Conservation (phyloP, 176 grass and related monocot species). For the Eragrostis nindensis region DNA sequence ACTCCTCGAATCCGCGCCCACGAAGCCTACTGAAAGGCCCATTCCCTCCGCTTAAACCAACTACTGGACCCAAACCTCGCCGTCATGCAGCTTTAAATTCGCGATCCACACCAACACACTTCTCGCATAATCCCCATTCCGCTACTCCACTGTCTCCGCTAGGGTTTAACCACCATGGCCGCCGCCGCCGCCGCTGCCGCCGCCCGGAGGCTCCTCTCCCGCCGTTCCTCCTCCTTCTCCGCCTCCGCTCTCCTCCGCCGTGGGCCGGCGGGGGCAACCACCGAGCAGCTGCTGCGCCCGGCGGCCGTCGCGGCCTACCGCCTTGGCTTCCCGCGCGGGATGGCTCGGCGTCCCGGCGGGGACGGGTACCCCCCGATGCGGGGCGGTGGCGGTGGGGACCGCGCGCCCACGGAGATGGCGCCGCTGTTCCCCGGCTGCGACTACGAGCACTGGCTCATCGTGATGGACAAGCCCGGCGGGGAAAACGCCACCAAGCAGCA, state of each 20-base stretch:
- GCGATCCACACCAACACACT: not conserved
- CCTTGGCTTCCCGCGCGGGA: conserved; percentile 50
- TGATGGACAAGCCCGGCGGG: conserved; percentile 79
- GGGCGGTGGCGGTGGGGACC: conserved; percentile 40
- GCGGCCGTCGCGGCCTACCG: conserved; percentile 34
- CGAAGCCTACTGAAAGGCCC: not conserved
- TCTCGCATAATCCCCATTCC: conserved; percentile 12
- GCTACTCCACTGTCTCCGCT: not conserved
- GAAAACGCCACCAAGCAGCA: conserved; percentile 72
- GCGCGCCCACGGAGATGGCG: conserved; percentile 59
- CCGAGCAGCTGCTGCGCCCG: conserved; percentile 45
- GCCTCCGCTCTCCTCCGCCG: conserved; percentile 38
- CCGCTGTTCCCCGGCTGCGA: conserved; percentile 81
- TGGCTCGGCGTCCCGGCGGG: conserved; percentile 52
- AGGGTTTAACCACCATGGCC: conserved; percentile 54
- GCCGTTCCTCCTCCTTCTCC: conserved; percentile 34
- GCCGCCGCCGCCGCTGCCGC: conserved; percentile 48
- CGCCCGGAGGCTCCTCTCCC: conserved; percentile 60
- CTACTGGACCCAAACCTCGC: conserved; percentile 7
- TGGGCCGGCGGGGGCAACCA: not conserved
- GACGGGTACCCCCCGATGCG: conserved; percentile 40
- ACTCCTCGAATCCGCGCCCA: not conserved
- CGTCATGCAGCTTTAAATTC: conserved; percentile 36
- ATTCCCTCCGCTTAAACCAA: not conserved
- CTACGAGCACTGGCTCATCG: conserved; percentile 88